A percentile compares a stretch with the other conserved stretches of the same genome.
These are phyloP conservation scores for Paraurostyla sp. DNA, from an alignment of 73 alveolate genomes.

Conservation along the genomic window DNA sequence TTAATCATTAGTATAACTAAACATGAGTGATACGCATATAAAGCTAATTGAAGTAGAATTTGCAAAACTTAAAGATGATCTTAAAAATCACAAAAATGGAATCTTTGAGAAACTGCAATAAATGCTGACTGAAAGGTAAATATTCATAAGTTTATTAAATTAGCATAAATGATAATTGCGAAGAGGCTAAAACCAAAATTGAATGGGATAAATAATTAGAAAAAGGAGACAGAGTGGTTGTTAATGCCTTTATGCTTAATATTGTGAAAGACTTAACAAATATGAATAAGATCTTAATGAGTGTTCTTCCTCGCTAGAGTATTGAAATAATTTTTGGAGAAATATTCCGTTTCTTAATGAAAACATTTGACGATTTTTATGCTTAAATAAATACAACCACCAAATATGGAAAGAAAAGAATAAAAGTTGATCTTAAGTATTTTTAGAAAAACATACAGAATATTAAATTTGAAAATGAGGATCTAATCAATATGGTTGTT, in stretches of 20 bases:
- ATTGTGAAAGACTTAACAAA: neutral
- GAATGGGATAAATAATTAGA: slow-evolving; percentile 22
- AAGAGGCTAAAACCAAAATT: neutral
- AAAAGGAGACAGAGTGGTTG: slow-evolving; percentile 39
- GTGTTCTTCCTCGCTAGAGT: slow-evolving; percentile 21
- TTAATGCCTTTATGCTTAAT: slow-evolving; percentile 7
- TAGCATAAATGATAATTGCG: slow-evolving; percentile 16
- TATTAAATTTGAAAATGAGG: slow-evolving; percentile 32
- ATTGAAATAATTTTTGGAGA: slow-evolving; percentile 45
- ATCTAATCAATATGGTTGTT: neutral
- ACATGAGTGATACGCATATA: slow-evolving; percentile 12
- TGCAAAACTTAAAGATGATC: slow-evolving; percentile 34
- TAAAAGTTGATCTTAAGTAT: slow-evolving; percentile 38
- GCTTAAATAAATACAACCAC: neutral
- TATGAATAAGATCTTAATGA: slow-evolving; percentile 8
- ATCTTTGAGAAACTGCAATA: slow-evolving; percentile 48
- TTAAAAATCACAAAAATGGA: slow-evolving; percentile 51
- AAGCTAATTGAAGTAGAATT: slow-evolving; percentile 50
- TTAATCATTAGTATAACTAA: slow-evolving; percentile 18
- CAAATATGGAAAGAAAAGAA: slow-evolving; percentile 42
- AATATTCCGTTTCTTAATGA: slow-evolving; percentile 23
- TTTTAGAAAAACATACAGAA: neutral
- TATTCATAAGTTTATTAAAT: neutral
- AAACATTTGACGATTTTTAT: slow-evolving; percentile 16
- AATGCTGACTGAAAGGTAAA: slow-evolving; percentile 44